Evolutionary conservation across 352 stramenopile genomes (phyloP).

Genomic region (Pythium brachiatum): DNA sequence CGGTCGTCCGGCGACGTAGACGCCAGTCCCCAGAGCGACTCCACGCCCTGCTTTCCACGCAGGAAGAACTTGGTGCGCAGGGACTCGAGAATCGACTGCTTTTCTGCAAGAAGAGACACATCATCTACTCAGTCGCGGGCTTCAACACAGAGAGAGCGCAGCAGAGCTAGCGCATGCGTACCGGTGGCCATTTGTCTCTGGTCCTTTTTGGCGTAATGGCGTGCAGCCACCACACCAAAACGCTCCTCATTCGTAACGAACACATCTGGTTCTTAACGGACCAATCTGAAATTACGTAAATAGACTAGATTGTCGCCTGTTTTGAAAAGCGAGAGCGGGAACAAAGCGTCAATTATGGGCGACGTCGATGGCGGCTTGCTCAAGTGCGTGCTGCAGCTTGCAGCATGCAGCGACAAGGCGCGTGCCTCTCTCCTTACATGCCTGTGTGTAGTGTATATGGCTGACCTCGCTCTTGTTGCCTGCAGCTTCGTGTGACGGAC

Average conservation of each 20-base stretch:
- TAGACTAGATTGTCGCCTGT: background rate
- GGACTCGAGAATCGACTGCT: constrained; percentile 20
- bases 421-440: background rate
- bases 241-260: background rate
- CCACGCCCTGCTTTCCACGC: constrained; percentile 71
- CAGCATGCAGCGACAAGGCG: constrained; percentile 76
- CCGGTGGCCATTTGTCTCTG: constrained; percentile 8
- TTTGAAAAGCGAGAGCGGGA: background rate
- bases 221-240: constrained; percentile 15
- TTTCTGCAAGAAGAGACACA: constrained; percentile 12
- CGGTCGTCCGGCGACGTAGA: constrained; percentile 44
- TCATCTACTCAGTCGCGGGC: background rate
- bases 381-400: constrained; percentile 74
- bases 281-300: background rate
- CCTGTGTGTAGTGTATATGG: background rate
- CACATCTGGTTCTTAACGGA: constrained; percentile 7
- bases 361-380: constrained; percentile 60
- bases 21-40: constrained; percentile 71
- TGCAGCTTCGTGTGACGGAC: constrained; percentile 57
- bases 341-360: constrained; percentile 29
- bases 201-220: constrained; percentile 4
- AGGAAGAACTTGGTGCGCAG: constrained; percentile 85
- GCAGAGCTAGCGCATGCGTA: background rate
- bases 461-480: background rate
- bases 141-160: background rate